Evolutionary conservation across 1,284 basidiomycete genomes (phyloP), one percentile per base, ranked within the genome.

Genomic region (Ustilago esculenta): DNA sequence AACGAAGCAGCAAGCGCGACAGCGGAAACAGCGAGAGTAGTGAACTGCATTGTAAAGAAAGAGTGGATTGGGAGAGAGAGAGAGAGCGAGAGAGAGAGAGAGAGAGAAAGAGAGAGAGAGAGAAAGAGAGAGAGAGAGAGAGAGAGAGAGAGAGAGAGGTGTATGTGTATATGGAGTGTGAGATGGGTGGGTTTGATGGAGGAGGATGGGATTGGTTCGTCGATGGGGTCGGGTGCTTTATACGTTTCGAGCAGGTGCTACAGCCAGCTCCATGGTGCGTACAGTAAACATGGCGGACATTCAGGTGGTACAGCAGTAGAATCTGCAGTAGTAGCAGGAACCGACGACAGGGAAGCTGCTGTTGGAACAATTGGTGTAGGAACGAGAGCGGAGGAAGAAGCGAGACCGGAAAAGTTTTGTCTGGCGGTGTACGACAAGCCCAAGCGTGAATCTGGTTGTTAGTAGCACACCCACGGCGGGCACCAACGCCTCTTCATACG

Each of bases 31-130:
- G 49, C 52, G 33, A 71, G 49, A 37, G 68, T 71, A 17, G 59
- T 37, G 72, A 74, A 74, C 59, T 69, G 69, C 65, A 71, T 73
- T 46, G 40, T 52, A 34, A 40, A 33, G 23, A 47, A 37, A 17
- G 35, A n/a, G 25, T 44, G 18, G n/a, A 25, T n/a, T n/a, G 6
- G 17, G 20, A 27, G 35, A 32, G 33, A 17, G 18, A 42, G 14
- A 20, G 8, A 30, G 24, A 21, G 18, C 18, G 44, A 33, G 21
- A 33, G 45, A 29, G n/a, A 36, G 24, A 18, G 21, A 35, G 23
- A 24, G 32, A 20, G 25, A 21, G 29, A 34, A 37, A 34, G 8
- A 32, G 21, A 32, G 6, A n/a, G 20, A 27, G 35, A 32, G 33
- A 17, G 18, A 42, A 17, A 20, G 8, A 30, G 24, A 21, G 18